A percentile compares a stretch with the other conserved stretches of the same genome.
phyloP scores from a whole-genome alignment of 208 protist species.

The Lotmaria passim region DNA sequence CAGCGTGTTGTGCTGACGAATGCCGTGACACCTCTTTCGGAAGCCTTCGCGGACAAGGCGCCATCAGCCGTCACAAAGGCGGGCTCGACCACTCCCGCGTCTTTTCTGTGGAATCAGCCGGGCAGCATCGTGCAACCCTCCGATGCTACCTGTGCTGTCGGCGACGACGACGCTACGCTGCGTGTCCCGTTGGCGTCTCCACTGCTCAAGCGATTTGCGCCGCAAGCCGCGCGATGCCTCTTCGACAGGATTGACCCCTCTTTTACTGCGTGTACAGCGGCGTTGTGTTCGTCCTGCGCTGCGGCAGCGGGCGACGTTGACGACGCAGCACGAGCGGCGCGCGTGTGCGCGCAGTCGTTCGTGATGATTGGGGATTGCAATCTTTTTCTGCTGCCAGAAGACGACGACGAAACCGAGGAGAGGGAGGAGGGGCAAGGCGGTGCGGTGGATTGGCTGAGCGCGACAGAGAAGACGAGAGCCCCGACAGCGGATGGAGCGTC shows the following conservation, averaged over 20 bases:
- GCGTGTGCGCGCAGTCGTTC: conserved; percentile 20
- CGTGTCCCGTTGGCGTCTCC: not conserved
- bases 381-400: conserved; percentile 67
- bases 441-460: conserved; percentile 4
- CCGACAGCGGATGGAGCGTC: not conserved
- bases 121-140: conserved; percentile 23
- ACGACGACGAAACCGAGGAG: conserved; percentile 33
- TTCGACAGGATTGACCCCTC: not conserved
- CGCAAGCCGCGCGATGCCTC: not conserved
- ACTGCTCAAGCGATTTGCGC: conserved; percentile 28
- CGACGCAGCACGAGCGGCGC: not conserved
- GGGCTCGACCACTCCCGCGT: not conserved
- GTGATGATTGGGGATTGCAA: conserved; percentile 93
- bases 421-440: conserved; percentile 17
- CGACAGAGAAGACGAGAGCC: not conserved
- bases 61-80: not conserved
- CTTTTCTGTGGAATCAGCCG: conserved; percentile 6
- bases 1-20: not conserved
- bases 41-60: not conserved
- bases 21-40: not conserved
- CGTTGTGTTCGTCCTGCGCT: not conserved
- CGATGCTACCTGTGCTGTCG: conserved; percentile 3
- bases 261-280: not conserved
- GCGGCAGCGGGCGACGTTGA: not conserved
- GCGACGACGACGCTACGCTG: not conserved